Evolutionary conservation across 2,329 filamentous ascomycete genomes (phyloP).

Genomic region (Colletotrichum sp.): DNA sequence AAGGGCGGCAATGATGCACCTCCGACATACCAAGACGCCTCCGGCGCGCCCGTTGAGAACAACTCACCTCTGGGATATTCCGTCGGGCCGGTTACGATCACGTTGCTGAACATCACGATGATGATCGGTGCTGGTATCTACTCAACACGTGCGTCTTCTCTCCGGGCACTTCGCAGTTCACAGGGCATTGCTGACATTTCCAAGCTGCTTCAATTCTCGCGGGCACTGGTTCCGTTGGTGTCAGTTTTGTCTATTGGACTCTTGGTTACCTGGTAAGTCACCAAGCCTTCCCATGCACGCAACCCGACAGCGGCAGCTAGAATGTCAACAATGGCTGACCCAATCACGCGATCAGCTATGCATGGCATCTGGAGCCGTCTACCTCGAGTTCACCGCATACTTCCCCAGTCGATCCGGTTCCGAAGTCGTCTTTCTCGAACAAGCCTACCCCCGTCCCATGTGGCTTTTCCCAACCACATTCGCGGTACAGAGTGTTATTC

Average conservation of each 20-base stretch:
- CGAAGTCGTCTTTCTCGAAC: constrained; percentile 72
- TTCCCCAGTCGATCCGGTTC: constrained; percentile 71
- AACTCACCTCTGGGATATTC: constrained; percentile 65
- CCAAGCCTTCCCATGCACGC: constrained; percentile 43
- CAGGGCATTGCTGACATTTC: not conserved
- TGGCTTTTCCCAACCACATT: constrained; percentile 70
- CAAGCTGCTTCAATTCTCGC: constrained; percentile 61
- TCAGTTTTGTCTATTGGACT: constrained; percentile 68
- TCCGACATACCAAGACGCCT: constrained; percentile 20
- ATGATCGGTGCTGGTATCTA: constrained; percentile 70
- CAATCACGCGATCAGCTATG: constrained; percentile 48
- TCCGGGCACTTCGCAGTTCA: not conserved
- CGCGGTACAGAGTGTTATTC: constrained; percentile 65
- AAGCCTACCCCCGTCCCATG: constrained; percentile 67
- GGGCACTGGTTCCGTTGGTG: constrained; percentile 65
- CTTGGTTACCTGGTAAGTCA: constrained; percentile 64
- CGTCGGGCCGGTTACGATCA: constrained; percentile 59
- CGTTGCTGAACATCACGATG: constrained; percentile 65
- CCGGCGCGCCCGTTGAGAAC: constrained; percentile 64
- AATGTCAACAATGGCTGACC: not conserved
- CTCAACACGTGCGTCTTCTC: constrained; percentile 49
- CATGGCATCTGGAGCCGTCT: constrained; percentile 56
- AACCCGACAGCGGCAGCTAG: not conserved
- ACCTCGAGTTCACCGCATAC: constrained; percentile 69
- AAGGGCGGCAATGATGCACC: constrained; percentile 15